phyloP scores from a whole-genome alignment of 2,329 filamentous ascomycete species.

The Elsinoe batatas region DNA sequence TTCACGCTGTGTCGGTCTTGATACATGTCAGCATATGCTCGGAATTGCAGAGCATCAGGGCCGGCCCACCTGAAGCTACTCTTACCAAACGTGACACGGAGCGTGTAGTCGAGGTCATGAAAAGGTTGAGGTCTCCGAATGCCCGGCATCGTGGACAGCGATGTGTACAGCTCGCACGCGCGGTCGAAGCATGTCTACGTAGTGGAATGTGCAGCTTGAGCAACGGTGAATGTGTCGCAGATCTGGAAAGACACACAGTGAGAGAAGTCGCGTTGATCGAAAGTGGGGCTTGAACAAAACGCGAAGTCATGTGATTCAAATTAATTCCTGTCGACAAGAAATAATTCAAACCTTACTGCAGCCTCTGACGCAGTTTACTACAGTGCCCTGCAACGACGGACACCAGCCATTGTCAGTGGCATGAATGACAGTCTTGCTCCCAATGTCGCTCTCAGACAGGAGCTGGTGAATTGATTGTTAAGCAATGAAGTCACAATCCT shows the following conservation, averaged over 20 bases:
- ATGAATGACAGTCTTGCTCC: too few relatives aligned
- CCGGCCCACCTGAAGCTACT: constrained; percentile 24
- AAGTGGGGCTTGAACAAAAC: neutral
- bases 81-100: constrained; percentile 28
- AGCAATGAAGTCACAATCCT: constrained; percentile 4
- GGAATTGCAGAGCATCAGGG: neutral
- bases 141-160: constrained; percentile 21
- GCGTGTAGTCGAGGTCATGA: constrained; percentile 29
- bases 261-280: too few relatives aligned
- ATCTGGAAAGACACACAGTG: too few relatives aligned
- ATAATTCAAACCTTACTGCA: too few relatives aligned
- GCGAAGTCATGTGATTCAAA: neutral
- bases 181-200: neutral
- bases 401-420: too few relatives aligned
- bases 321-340: neutral
- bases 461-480: neutral
- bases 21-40: neutral
- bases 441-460: neutral
- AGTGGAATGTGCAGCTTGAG: too few relatives aligned
- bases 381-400: too few relatives aligned
- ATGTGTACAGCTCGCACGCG: neutral
- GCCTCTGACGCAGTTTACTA: too few relatives aligned
- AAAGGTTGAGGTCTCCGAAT: constrained; percentile 19
- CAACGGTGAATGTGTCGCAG: too few relatives aligned
- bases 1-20: constrained; percentile 72